Conservation (phyloP, 208 protist genomes). For the Crithidia mellificae region DNA sequence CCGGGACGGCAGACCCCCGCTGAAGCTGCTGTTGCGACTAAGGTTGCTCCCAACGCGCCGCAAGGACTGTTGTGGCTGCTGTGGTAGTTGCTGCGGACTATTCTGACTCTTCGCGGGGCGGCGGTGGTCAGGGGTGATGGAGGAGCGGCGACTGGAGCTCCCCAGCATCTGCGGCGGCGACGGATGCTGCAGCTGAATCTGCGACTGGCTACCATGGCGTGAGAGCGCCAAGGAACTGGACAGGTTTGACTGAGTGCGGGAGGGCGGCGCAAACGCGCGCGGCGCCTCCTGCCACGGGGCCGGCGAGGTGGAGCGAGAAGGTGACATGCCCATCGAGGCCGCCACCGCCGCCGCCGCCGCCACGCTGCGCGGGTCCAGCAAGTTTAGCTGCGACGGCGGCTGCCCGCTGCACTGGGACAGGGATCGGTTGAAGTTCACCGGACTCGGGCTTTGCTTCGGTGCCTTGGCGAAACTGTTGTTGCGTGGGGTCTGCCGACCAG, state of each 20-base stretch:
- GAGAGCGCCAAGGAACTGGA: not conserved
- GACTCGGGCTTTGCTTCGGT: constrained; percentile 1
- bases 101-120: not conserved
- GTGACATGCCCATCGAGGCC: not conserved
- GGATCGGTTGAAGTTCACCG: not conserved
- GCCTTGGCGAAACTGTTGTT: constrained; percentile 3
- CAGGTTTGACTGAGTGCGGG: not conserved
- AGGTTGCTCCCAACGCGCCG: not conserved
- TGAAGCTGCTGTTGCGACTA: constrained; percentile 3
- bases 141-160: not conserved
- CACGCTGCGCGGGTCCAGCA: not conserved
- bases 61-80: not conserved
- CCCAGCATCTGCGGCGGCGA: no score
- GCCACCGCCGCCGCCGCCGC: not conserved
- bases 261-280: not conserved
- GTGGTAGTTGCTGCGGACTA: not conserved
- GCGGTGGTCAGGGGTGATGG: constrained; percentile 5
- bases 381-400: constrained; percentile 1
- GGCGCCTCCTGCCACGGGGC: not conserved
- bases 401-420: not conserved
- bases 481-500: not conserved
- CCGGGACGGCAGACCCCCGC: not conserved
- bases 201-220: constrained; percentile 1
- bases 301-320: not conserved
- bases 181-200: constrained; percentile 9